Evolutionary conservation across 345 rosid species (phyloP), one percentile per base, ranked within the genome.

Genomic region (Eucalyptus erythrocorys): DNA sequence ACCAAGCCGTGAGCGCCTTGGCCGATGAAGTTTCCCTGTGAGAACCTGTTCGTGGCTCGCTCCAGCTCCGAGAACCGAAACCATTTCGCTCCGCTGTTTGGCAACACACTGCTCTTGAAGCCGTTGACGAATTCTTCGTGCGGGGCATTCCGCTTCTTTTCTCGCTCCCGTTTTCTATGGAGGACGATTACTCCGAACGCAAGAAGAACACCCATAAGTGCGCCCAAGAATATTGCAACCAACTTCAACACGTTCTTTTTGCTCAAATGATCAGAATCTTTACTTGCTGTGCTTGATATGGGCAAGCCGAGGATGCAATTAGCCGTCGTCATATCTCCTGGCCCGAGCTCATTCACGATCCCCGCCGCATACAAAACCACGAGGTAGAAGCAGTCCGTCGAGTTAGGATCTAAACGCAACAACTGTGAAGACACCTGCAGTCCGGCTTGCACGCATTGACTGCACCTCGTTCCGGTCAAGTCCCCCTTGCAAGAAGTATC

Each of bases 11-110:
- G 85, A 3, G 92, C 90, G 7, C 97, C 97, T 86, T 92, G 93
- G 32, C 96, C 97, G 9, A 95, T 89, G 89, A 94, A 82, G 85
- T 95, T 95, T 88, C 48, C 87, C 68, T 86, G 92, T 13, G 92
- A 93, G 64, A 95, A 95, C 30, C 93, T 91, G 51, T 92, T 87
- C 2, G 96, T 95, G 86, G 95, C 96, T 57, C 66, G 82, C 81
- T 95, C 94, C 48, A 95, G 92, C 86, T 95, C 95, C 7, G 91
- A 89, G 22, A 91, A 42, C 8, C 85, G 85, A 64, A 95, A 95
- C 97, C 97, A 95, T 89, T 93, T 95, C 13, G 94, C 93, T 37
- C 95, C 95, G 2, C 95, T 87, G 59, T 91, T 93, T 3, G 94
- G 95, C 85, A 93, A 61, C 76, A 94, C 91, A 26, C 88, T 87